Conservation (phyloP, 2,329 filamentous ascomycete genomes). For the Cladobotryum protrusum region DNA sequence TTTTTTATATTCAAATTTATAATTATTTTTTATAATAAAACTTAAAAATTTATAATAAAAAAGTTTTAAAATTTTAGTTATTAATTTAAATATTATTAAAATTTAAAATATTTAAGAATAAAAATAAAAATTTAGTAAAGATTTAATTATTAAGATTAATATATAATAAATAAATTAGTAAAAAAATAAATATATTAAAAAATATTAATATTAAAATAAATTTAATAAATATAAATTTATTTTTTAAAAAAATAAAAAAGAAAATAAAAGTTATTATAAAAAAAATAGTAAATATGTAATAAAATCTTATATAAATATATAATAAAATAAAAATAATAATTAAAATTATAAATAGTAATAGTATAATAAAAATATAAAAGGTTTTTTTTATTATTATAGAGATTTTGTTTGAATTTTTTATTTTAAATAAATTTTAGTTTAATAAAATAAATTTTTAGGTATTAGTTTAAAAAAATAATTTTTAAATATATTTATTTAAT, state of each 20-base stretch:
- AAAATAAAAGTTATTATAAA: not conserved
- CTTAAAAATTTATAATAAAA: too few species aligned
- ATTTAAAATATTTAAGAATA: not conserved
- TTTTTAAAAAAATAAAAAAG: not conserved
- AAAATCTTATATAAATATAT: not conserved
- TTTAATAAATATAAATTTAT: constrained; percentile 2
- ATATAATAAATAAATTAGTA: constrained; percentile 3
- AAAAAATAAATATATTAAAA: constrained; percentile 1
- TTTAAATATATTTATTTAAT: constrained; percentile 2
- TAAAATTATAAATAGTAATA: not conserved
- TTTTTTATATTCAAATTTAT: not conserved
- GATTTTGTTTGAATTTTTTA: not conserved
- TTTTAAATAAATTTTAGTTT: not conserved
- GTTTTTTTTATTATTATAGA: not conserved
- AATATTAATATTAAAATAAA: constrained; percentile 1
- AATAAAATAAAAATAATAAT: not conserved
- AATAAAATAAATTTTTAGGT: not conserved
- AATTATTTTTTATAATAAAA: not conserved
- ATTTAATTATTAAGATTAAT: not conserved
- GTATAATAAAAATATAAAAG: not conserved
- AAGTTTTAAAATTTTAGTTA: not conserved
- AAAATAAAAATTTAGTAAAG: too few species aligned
- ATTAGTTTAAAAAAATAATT: not conserved
- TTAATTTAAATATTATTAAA: not conserved
- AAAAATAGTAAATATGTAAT: constrained; percentile 1